Evolutionary conservation across 2,329 filamentous ascomycete species (phyloP).

Genomic region (Stenocarpella maydis): DNA sequence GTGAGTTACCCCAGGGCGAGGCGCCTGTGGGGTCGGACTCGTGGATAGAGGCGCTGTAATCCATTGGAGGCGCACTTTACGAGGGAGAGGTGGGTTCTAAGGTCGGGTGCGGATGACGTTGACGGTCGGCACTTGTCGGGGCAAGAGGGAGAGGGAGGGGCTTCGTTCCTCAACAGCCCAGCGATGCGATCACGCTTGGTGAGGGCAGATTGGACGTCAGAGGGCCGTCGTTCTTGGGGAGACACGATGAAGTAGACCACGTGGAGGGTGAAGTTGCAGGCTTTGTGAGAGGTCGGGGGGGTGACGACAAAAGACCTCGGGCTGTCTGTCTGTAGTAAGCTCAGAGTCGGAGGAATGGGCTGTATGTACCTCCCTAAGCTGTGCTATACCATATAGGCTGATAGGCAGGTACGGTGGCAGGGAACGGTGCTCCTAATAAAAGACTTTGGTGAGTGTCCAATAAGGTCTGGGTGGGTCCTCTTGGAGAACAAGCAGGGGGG

Average conservation of each 20-base stretch:
- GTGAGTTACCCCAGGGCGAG: slow-evolving; percentile 66
- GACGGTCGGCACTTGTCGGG: slow-evolving; percentile 20
- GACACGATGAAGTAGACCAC: background rate
- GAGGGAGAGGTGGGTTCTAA: background rate
- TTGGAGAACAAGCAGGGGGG: background rate
- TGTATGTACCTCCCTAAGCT: slow-evolving; percentile 13
- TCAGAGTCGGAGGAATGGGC: slow-evolving; percentile 13
- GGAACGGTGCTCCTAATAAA: background rate
- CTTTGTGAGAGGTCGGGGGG: background rate
- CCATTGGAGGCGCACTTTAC: slow-evolving; percentile 51
- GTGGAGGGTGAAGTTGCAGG: background rate
- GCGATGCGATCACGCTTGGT: slow-evolving; percentile 4
- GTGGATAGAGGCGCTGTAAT: slow-evolving; percentile 65
- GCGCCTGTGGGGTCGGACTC: slow-evolving; percentile 61
- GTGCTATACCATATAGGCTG: slow-evolving; percentile 21
- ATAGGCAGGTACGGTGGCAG: slow-evolving; percentile 3
- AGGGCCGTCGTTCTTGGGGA: background rate
- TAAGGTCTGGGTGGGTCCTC: slow-evolving; percentile 11
- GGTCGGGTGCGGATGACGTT: slow-evolving; percentile 37
- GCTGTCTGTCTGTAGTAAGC: background rate
- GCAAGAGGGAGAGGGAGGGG: background rate
- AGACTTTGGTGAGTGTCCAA: slow-evolving; percentile 10
- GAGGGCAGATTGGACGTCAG: background rate
- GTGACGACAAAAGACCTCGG: slow-evolving; percentile 1
- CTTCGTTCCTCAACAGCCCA: background rate